Evolutionary conservation across 176 grass and related monocot genomes (phyloP), one percentile per base, ranked within the genome.

Genomic region (Poa pratensis): DNA sequence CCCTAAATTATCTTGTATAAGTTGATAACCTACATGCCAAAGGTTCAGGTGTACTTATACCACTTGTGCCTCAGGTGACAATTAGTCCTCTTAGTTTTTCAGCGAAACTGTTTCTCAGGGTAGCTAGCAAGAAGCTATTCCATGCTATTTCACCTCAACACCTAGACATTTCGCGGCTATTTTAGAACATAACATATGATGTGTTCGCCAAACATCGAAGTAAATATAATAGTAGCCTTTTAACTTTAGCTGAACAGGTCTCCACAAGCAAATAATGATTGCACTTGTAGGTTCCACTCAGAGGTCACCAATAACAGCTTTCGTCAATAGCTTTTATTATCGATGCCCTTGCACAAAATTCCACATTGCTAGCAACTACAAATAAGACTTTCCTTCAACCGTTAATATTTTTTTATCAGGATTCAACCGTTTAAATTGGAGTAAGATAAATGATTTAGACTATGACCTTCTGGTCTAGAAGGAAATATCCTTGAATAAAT

Each of bases 401-500:
- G 1, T 48, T 24, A 73, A 72, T 72, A 20, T 73, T 73, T 73
- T 48, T 72, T 73, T 73, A 73, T 73, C 69, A 42, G 22, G 42
- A 45, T 74, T 74, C 15, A 74, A 26, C 70, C n/a, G 18, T 45
- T 46, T 49, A 73, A 73, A 17, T 80, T 23, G 28, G 51, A 89
- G 87, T 59, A 66, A 87, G 67, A 60, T 6, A 68, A 27, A 69
- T 54, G 70, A 30, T 18, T 67, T 76, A 19, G 9, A 87, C 66
- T 46, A 62, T 77, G 57, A 98, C 96, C 91, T 98, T 95, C 68
- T 92, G 87, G 72, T 98, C 93, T 60, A 85, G 45, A 89, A 95
- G 88, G 80, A 98, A 95, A 71, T 94, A 98, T 89, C 81, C 91
- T 86, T 75, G 87, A 86, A 98, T 85, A 87, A 95, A 95, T 75